These are phyloP conservation scores for Lepidium aucheri DNA, from an alignment of 345 rosid genomes.

Conservation along the genomic window DNA sequence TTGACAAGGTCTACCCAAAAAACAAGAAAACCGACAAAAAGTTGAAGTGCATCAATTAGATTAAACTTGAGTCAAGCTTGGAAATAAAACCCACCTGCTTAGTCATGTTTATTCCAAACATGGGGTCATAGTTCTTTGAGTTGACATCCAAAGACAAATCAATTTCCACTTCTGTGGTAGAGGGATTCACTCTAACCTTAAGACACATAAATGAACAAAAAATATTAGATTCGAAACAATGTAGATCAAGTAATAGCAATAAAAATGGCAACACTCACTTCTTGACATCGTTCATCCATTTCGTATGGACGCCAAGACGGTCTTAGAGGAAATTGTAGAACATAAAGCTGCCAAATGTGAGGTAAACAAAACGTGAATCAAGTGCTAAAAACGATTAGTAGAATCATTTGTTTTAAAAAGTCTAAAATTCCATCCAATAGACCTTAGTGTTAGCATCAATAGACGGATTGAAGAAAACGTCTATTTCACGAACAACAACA, in stretches of 20 bases:
- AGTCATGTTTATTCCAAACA: conserved; percentile 30
- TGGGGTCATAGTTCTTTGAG: conserved; percentile 45
- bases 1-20: conserved; percentile 45
- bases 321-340: conserved; percentile 78
- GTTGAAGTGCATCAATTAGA: background rate
- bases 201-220: background rate
- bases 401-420: background rate
- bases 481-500: conserved; percentile 76
- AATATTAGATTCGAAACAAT: background rate
- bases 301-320: conserved; percentile 89
- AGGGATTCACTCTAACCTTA: conserved; percentile 77
- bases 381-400: background rate
- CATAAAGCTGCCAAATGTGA: conserved; percentile 54
- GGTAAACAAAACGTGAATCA: background rate
- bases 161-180: conserved; percentile 47
- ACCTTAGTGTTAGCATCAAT: conserved; percentile 46
- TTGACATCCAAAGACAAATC: conserved; percentile 58
- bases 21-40: background rate
- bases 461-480: conserved; percentile 64
- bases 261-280: conserved; percentile 33
- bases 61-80: conserved; percentile 5
- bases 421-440: background rate
- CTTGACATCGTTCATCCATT: conserved; percentile 67
- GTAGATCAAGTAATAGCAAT: background rate
- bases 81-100: conserved; percentile 51